Percentiles rank a stretch among this genome's conserved stretches.
Conservation (phyloP, 179 eudicot species). For the Beta corolliflora region DNA sequence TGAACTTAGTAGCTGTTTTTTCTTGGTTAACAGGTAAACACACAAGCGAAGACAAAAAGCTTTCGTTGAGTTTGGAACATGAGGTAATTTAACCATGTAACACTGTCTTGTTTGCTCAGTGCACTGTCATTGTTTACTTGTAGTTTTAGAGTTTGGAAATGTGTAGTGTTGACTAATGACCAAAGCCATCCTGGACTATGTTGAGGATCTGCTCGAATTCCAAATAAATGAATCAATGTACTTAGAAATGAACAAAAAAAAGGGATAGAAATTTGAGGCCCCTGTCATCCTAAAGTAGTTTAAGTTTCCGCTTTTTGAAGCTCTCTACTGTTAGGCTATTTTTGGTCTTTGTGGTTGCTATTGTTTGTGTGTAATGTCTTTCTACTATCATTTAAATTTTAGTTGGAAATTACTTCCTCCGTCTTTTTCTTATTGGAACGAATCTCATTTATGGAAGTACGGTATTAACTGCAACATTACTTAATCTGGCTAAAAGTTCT, state of each 20-base stretch:
- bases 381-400: too few species aligned
- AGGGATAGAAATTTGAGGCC: not conserved
- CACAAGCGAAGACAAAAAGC: conserved; percentile 82
- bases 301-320: too few species aligned
- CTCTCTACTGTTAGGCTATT: too few species aligned
- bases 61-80: conserved; percentile 85
- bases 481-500: too few species aligned
- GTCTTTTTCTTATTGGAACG: too few species aligned
- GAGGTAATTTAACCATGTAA: conserved; percentile 48
- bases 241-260: not conserved
- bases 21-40: conserved; percentile 71
- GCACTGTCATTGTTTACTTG: not conserved
- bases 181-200: not conserved
- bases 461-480: too few species aligned
- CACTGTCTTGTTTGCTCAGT: not conserved
- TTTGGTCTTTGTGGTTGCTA: too few species aligned
- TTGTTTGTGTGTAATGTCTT: too few species aligned
- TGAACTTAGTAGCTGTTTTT: not conserved
- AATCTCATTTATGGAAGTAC: too few species aligned
- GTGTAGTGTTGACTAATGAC: not conserved
- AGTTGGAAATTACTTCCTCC: too few species aligned
- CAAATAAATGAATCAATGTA: too few species aligned
- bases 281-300: not conserved
- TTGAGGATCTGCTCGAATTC: not conserved
- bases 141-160: not conserved